Conservation (phyloP, 1,284 basidiomycete genomes). For the Apiotrichum laibachii region DNA sequence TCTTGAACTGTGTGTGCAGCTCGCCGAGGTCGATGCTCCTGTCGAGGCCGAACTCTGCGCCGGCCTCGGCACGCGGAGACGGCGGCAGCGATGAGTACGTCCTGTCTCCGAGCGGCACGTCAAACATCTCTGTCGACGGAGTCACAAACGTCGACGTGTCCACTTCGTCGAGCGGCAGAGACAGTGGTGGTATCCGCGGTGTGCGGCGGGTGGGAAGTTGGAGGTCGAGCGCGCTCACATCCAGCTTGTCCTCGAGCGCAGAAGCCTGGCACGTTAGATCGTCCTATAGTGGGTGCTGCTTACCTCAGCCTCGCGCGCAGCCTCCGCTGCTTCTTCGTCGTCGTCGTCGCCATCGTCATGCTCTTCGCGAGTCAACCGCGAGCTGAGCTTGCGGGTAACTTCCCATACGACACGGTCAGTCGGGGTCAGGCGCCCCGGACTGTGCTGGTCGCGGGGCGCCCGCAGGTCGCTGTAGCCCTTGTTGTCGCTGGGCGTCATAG, state of each 20-base stretch:
- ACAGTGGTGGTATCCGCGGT: neutral
- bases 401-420: neutral
- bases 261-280: slow-evolving; percentile 2
- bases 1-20: neutral
- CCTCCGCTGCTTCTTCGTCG: neutral
- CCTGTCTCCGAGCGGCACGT: slow-evolving; percentile 3
- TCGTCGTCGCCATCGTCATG: neutral
- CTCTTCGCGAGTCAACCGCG: neutral
- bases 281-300: neutral
- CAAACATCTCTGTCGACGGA: slow-evolving; percentile 1
- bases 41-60: slow-evolving; percentile 13
- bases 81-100: slow-evolving; percentile 45
- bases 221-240: neutral
- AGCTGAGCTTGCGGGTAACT: neutral
- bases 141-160: neutral
- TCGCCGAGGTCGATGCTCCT: slow-evolving; percentile 4
- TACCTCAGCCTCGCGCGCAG: slow-evolving; percentile 11
- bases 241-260: slow-evolving; percentile 6
- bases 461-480: no score
- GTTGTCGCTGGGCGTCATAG: no score
- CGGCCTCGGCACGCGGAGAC: slow-evolving; percentile 30
- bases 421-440: neutral
- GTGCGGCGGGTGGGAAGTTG: neutral
- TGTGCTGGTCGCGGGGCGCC: no score
- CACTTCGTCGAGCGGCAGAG: neutral